Conservation (phyloP, 352 stramenopile species). For the Phytophthora syringae region DNA sequence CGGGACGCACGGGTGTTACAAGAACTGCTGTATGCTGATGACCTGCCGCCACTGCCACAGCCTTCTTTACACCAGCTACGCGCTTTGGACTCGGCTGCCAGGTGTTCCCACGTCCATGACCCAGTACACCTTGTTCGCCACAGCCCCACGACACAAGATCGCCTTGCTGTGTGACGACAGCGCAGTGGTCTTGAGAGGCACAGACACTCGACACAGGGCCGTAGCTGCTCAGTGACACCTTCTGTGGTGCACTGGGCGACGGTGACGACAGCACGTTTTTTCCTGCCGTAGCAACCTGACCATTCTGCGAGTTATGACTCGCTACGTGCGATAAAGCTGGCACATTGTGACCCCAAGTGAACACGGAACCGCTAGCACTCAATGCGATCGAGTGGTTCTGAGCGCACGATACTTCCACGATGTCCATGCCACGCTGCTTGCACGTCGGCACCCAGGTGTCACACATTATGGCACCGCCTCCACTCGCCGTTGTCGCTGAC, state of each 20-base stretch:
- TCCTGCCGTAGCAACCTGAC: conserved; percentile 18
- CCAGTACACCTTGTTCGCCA: conserved; percentile 71
- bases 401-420: conserved; percentile 76
- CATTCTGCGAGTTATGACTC: conserved; percentile 7
- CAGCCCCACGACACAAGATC: conserved; percentile 83
- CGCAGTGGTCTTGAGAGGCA: conserved; percentile 80
- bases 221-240: conserved; percentile 52
- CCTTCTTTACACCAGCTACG: conserved; percentile 78
- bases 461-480: conserved; percentile 39
- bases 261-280: conserved; percentile 20
- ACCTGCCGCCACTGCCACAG: conserved; percentile 62
- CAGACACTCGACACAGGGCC: conserved; percentile 61
- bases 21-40: conserved; percentile 83
- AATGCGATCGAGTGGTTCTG: conserved; percentile 84
- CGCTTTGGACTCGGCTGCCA: conserved; percentile 85
- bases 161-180: conserved; percentile 65
- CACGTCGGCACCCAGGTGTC: conserved; percentile 68
- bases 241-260: conserved; percentile 53
- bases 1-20: conserved; percentile 51
- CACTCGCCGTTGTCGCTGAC: conserved; percentile 20
- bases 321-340: conserved; percentile 63
- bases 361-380: conserved; percentile 65
- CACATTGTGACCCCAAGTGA: conserved; percentile 79
- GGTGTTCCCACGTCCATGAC: conserved; percentile 72
- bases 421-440: conserved; percentile 58